Evolutionary conservation across 441 rosid species (phyloP).

Genomic region (Raphanus hybrid): DNA sequence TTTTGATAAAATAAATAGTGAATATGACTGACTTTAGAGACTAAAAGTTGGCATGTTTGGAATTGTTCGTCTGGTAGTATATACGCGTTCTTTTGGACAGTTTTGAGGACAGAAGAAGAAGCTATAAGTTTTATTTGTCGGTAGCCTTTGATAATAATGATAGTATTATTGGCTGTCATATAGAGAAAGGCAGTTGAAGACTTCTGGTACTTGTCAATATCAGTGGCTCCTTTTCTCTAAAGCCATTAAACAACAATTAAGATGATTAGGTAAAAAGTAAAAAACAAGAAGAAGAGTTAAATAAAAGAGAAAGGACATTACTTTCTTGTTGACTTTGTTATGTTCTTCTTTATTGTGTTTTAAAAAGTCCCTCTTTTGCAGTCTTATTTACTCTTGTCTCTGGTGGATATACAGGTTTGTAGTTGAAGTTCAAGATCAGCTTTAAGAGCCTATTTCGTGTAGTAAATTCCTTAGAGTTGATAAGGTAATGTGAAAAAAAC

Average conservation of each 20-base stretch:
- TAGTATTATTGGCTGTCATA: neutral
- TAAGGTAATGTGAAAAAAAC: slow-evolving; percentile 16
- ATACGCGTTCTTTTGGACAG: slow-evolving; percentile 9
- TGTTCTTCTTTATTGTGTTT: neutral
- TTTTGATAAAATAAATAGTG: neutral
- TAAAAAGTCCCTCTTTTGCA: neutral
- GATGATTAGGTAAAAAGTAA: neutral
- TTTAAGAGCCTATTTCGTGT: neutral
- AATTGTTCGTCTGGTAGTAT: neutral
- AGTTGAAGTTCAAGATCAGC: slow-evolving; percentile 6
- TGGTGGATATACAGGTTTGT: slow-evolving; percentile 16
- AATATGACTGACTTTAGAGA: neutral
- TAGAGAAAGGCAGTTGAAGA: slow-evolving; percentile 27
- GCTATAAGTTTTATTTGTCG: slow-evolving; percentile 22
- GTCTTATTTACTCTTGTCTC: neutral
- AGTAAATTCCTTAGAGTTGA: slow-evolving; percentile 4
- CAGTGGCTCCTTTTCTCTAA: slow-evolving; percentile 26
- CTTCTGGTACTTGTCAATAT: slow-evolving; percentile 41
- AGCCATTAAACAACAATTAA: slow-evolving; percentile 23
- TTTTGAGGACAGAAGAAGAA: neutral
- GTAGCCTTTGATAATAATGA: slow-evolving; percentile 13
- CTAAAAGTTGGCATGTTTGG: too few species aligned
- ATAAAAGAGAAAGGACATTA: slow-evolving; percentile 10
- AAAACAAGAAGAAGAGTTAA: neutral
- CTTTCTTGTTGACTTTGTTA: slow-evolving; percentile 13